Percentiles rank a stretch among this genome's conserved stretches.
Conservation (phyloP, 2,329 filamentous ascomycete species). For the Atkinsonella texensis region DNA sequence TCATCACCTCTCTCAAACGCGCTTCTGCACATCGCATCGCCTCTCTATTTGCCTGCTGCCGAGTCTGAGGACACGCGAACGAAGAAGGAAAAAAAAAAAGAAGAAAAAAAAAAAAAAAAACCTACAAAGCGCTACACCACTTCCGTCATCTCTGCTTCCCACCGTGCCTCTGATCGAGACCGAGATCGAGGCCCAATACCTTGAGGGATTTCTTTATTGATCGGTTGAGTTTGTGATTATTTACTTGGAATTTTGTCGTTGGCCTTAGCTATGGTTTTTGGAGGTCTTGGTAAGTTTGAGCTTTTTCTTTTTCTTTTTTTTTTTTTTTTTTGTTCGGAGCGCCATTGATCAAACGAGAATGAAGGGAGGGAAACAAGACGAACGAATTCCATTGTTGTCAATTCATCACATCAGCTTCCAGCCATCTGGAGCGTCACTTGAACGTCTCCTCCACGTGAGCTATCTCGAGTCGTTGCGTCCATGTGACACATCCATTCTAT, state of each 20-base stretch:
- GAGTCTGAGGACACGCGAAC: no score
- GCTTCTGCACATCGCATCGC: no score
- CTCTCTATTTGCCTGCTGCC: no score
- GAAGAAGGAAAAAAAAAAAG: no score
- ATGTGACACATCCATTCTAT: background rate
- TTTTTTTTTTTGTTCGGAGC: background rate
- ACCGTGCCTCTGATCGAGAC: background rate
- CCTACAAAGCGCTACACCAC: background rate
- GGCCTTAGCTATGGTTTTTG: slow-evolving; percentile 1
- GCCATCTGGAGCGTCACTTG: no score
- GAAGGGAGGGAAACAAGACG: background rate
- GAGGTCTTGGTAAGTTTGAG: slow-evolving; percentile 2
- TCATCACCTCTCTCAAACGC: no score
- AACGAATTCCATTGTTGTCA: background rate
- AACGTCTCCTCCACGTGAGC: background rate
- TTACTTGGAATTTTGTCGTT: no score
- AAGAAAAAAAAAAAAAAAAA: no score
- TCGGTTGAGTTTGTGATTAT: background rate
- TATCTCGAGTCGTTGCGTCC: background rate
- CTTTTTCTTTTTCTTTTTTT: background rate
- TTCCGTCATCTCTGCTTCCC: background rate
- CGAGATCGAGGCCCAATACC: no score
- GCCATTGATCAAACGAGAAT: background rate
- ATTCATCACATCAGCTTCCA: no score
- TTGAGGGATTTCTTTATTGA: background rate